Evolutionary conservation across 306 rosid genomes (phyloP), one percentile per base, ranked within the genome.

Genomic region (Erythrophleum fordii): DNA sequence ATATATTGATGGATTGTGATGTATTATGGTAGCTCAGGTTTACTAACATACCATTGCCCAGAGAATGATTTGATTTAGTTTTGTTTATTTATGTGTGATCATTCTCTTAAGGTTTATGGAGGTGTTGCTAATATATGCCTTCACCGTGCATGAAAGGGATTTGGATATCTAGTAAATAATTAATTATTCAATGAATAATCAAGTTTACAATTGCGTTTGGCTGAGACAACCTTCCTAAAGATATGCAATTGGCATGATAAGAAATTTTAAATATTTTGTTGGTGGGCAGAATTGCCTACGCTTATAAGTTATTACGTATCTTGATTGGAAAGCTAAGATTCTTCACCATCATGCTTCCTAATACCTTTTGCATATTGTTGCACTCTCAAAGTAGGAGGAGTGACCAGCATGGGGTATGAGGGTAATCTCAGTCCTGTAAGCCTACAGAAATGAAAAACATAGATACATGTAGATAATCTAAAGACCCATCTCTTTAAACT

Each of bases 271-370:
- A 66, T n/a, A 75, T 29, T 66, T 9, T 39, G 14, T 67, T 20
- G 11, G 61, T 44, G 1, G 49, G 28, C 49, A 26, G 48, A 62
- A 26, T 16, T 37, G 5, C 59, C 25, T 51, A 23, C 51, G 22
- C 58, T 72, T 56, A 0, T 53, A 8, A 53, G 28, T 53, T 34
- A 23, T 46, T 46, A 34, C 16, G 18, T 72, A 28, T 49, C 34
- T 79, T 44, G 34, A 39, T 49, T 44, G 35, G 61, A 72, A 72
- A 56, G 64, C 64, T 66, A 29, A 66, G 35, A 13, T 80, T 73
- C 45, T 52, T 73, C 69, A 69, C 44, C 53, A 12, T 31, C 76
- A 55, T 55, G 76, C 48, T 35, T 65, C 46, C 23, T 37, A 18
- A 55, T 29, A 53, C 59, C 48, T 64, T 52, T 73, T 39, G 34